phyloP scores from a whole-genome alignment of 805 yeast species.

The Cephaloascus albidus region DNA sequence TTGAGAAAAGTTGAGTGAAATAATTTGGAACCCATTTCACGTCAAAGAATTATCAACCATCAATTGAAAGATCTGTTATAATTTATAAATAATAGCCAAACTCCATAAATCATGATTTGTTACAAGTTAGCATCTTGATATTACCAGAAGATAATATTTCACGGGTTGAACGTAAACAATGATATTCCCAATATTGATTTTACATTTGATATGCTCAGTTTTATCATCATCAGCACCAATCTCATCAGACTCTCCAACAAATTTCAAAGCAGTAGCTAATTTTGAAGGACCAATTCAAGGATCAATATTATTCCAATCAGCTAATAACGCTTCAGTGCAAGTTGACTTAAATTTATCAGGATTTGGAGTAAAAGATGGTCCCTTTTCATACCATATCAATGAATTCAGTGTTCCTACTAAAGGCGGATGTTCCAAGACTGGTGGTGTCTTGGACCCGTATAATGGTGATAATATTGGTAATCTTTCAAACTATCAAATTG shows the following conservation, averaged over 20 bases:
- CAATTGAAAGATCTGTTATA: too few relatives aligned
- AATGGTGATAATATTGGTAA: slow-evolving; percentile 18
- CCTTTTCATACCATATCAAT: slow-evolving; percentile 31
- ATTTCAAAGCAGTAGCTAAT: slow-evolving; percentile 9
- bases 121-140: too few relatives aligned
- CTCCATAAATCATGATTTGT: too few relatives aligned
- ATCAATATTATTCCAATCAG: slow-evolving; percentile 16
- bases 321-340: slow-evolving; percentile 20
- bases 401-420: slow-evolving; percentile 23
- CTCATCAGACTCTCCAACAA: slow-evolving; percentile 11
- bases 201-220: too few relatives aligned
- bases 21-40: too few relatives aligned
- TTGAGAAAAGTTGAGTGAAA: too few relatives aligned
- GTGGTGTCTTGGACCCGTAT: slow-evolving; percentile 27
- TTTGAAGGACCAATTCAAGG: slow-evolving; percentile 11
- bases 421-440: slow-evolving; percentile 25
- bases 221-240: slow-evolving; percentile 11
- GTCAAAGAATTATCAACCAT: too few relatives aligned
- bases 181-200: too few relatives aligned
- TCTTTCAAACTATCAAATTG: slow-evolving; percentile 17
- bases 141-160: too few relatives aligned
- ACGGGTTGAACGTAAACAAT: too few relatives aligned
- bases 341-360: slow-evolving; percentile 20
- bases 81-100: too few relatives aligned
- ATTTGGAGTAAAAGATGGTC: slow-evolving; percentile 26